Base-by-base conservation (phyloP, 352 stramenopile species). In the Globisporangium splendens region DNA sequence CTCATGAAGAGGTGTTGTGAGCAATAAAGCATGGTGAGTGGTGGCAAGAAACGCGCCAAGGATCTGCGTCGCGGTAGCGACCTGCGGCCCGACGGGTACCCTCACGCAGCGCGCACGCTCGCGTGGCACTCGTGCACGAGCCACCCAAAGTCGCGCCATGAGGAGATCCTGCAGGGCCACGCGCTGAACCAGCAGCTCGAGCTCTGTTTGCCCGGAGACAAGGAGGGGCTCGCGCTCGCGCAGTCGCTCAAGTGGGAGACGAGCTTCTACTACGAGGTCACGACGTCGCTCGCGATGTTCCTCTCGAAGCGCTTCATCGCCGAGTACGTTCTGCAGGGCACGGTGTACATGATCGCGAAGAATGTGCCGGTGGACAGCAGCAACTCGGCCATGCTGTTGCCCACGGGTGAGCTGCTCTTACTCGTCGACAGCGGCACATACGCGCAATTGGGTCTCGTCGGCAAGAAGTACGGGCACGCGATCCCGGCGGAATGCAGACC, bases 201-300 rank as follows among this genome's bases (percentile, higher is more conserved):
- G 59, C 54, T 91, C 2, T 77, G 72, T 42, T 66, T 91, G 28
- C 79, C 85, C 0, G 65, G 59, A 6, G 28, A 35, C 41, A 50
- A 50, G 7, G 46, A 56, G 7, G 83, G 76, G 0, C 55, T 64
- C 24, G 50, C 60, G 24, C 39, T 73, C 7, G 75, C 77, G 22
- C 72, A 86, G 61, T 62, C 70, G 48, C 61, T 93, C 17, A 78
- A 84, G 56, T 93, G 83, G 83, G 79, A 89, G 59, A 89, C 73
- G 22, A 72, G 69, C n/a, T 95, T 95, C 62, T 95, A 81, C 62
- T 95, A 95, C 59, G 73, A 92, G 51, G 46, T 93, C 10, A 75
- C 68, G 17, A 59, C 77, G 33, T 73, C 77, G 11, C 62, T 89
- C 3, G 59, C 56, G 24, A 63, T 83, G 63, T 76, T 95, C 28